Percentiles rank a stretch among this genome's conserved stretches.
Evolutionary conservation across 352 stramenopile species (phyloP).

Genomic region (Globisporangium spiculum): DNA sequence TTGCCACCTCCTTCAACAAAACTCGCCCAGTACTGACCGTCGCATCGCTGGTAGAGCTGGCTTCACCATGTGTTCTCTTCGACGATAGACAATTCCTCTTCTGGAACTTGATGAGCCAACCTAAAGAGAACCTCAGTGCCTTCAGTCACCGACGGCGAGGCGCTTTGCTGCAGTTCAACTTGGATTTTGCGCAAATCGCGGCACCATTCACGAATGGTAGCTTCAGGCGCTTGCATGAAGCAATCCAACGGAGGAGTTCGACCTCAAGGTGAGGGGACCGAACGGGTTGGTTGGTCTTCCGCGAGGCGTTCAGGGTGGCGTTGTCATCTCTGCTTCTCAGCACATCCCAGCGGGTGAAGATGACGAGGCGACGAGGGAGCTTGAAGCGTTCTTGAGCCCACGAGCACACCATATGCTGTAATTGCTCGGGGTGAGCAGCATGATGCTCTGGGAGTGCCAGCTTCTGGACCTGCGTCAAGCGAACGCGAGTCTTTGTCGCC

Average conservation of each 20-base stretch:
- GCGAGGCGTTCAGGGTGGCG: neutral
- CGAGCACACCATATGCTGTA: neutral
- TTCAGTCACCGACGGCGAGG: neutral
- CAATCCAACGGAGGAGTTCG: neutral
- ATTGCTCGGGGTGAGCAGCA: neutral
- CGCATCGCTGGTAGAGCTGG: neutral
- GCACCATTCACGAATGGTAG: neutral
- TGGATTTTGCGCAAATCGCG: neutral
- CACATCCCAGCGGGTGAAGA: neutral
- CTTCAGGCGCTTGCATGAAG: neutral
- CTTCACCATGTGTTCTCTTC: conserved; percentile 4
- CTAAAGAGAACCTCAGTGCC: neutral
- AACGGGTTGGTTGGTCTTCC: neutral
- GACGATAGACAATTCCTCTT: neutral
- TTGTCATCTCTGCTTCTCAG: neutral
- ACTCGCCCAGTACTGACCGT: neutral
- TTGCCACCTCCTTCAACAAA: neutral
- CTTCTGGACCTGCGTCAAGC: too few species aligned
- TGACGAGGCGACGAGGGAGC: conserved; percentile 1
- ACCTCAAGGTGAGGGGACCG: neutral
- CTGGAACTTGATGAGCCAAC: conserved; percentile 4
- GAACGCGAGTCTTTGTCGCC: too few species aligned
- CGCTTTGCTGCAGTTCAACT: neutral
- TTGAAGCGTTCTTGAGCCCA: conserved; percentile 2
- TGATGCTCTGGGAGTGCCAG: neutral